These are phyloP conservation scores for Vanderwaltozyma verrucispora DNA, from an alignment of 805 yeast species.

Conservation along the genomic window DNA sequence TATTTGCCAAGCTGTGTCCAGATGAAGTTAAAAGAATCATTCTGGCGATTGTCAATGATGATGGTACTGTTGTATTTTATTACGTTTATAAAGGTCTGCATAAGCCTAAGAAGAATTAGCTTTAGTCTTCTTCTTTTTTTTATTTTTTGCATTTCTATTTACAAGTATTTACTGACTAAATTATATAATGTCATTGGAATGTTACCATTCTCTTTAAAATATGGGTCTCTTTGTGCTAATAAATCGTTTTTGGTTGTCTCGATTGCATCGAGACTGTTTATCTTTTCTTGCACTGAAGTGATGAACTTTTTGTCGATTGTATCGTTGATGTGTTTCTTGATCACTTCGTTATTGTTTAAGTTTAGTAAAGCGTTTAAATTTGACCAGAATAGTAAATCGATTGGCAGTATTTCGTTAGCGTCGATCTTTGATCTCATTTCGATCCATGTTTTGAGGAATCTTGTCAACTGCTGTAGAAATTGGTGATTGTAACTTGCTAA, in stretches of 20 bases:
- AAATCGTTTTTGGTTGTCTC: not conserved
- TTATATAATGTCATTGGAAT: slow-evolving; percentile 18
- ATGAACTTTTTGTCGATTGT: slow-evolving; percentile 9
- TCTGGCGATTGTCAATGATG: slow-evolving; percentile 48
- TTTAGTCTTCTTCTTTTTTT: not conserved
- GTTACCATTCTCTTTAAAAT: slow-evolving; percentile 23
- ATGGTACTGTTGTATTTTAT: slow-evolving; percentile 64
- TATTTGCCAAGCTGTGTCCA: slow-evolving; percentile 13
- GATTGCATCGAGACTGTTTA: slow-evolving; percentile 5
- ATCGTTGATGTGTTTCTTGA: slow-evolving; percentile 9
- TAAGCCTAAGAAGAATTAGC: slow-evolving; percentile 47
- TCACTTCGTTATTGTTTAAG: slow-evolving; percentile 17
- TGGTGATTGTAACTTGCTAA: slow-evolving; percentile 14
- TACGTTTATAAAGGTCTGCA: slow-evolving; percentile 55
- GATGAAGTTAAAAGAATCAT: slow-evolving; percentile 33
- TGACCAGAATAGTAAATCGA: slow-evolving; percentile 18
- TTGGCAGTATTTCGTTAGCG: not conserved
- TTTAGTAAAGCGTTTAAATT: slow-evolving; percentile 17
- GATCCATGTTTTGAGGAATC: slow-evolving; percentile 6
- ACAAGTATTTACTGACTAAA: not conserved
- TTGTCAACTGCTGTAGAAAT: slow-evolving; percentile 11
- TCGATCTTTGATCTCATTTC: not conserved
- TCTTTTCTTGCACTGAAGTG: slow-evolving; percentile 2
- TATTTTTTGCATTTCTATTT: not conserved
- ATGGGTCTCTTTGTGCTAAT: slow-evolving; percentile 11